phyloP scores from a whole-genome alignment of 805 yeast species.

The Cyberlindnera nakhonratchasimensis region DNA sequence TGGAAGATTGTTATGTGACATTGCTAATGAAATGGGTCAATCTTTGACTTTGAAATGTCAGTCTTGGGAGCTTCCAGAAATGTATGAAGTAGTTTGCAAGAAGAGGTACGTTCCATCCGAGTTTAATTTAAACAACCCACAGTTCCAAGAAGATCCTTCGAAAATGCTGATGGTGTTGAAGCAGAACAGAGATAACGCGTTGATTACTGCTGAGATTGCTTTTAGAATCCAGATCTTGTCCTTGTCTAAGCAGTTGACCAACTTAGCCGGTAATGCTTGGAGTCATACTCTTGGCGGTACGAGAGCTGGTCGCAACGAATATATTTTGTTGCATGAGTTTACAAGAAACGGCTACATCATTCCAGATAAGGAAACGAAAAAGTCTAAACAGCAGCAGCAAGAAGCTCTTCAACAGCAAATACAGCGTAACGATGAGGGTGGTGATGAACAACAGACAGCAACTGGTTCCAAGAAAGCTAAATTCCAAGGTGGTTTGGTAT shows the following conservation, averaged over 20 bases:
- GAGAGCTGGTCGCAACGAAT: constrained; percentile 94
- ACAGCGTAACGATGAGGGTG: constrained; percentile 27
- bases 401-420: constrained; percentile 22
- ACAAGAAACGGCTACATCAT: constrained; percentile 73
- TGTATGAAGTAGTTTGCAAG: constrained; percentile 78
- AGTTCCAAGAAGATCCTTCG: constrained; percentile 62
- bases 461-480: constrained; percentile 65
- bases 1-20: constrained; percentile 88
- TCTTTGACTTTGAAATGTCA: constrained; percentile 89
- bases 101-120: constrained; percentile 61
- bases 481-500: constrained; percentile 90
- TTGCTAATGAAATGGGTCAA: constrained; percentile 92
- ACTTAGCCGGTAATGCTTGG: constrained; percentile 97
- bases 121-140: constrained; percentile 65
- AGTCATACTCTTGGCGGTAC: constrained; percentile 91
- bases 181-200: constrained; percentile 64
- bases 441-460: constrained; percentile 40
- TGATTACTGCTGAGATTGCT: constrained; percentile 73
- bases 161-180: constrained; percentile 65
- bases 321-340: constrained; percentile 88
- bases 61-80: constrained; percentile 90
- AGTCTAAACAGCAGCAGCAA: constrained; percentile 35
- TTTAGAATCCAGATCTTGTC: constrained; percentile 82
- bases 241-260: constrained; percentile 85
- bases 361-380: constrained; percentile 71